Conservation (phyloP, 2,329 filamentous ascomycete genomes). For the Fusarium graminum region DNA sequence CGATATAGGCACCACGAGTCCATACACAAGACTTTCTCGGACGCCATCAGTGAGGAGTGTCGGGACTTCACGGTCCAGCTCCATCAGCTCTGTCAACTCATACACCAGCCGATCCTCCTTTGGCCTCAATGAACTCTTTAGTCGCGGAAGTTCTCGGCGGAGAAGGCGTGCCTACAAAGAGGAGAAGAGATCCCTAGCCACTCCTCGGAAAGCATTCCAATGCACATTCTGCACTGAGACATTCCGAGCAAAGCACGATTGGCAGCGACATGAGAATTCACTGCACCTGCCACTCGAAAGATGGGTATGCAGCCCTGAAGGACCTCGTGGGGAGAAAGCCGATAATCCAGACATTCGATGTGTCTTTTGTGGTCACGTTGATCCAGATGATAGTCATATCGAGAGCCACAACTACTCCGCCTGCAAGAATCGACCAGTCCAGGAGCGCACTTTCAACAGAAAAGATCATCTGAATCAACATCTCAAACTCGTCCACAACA, state of each 20-base stretch:
- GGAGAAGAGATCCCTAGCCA: constrained; percentile 19
- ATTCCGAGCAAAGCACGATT: constrained; percentile 61
- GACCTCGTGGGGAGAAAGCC: constrained; percentile 55
- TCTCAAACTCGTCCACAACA: constrained; percentile 56
- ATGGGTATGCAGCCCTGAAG: constrained; percentile 59
- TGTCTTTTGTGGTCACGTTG: constrained; percentile 54
- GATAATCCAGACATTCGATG: constrained; percentile 48
- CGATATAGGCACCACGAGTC: constrained; percentile 30
- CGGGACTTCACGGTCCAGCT: constrained; percentile 30
- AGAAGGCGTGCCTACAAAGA: constrained; percentile 39
- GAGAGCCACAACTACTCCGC: constrained; percentile 55
- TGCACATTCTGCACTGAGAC: constrained; percentile 62
- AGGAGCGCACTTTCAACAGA: constrained; percentile 60
- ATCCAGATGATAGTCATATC: constrained; percentile 53
- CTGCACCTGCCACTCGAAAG: constrained; percentile 60
- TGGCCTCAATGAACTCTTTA: constrained; percentile 33
- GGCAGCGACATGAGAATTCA: constrained; percentile 64
- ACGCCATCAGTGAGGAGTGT: constrained; percentile 34
- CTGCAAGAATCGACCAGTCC: constrained; percentile 63
- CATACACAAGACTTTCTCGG: constrained; percentile 27
- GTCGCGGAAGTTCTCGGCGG: constrained; percentile 31
- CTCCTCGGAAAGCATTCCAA: constrained; percentile 51
- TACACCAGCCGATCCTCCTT: constrained; percentile 34
- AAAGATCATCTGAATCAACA: constrained; percentile 61
- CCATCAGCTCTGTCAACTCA: constrained; percentile 41